phyloP scores from a whole-genome alignment of 495 filamentous ascomycete species.

The Penicillium longicatenatum region DNA sequence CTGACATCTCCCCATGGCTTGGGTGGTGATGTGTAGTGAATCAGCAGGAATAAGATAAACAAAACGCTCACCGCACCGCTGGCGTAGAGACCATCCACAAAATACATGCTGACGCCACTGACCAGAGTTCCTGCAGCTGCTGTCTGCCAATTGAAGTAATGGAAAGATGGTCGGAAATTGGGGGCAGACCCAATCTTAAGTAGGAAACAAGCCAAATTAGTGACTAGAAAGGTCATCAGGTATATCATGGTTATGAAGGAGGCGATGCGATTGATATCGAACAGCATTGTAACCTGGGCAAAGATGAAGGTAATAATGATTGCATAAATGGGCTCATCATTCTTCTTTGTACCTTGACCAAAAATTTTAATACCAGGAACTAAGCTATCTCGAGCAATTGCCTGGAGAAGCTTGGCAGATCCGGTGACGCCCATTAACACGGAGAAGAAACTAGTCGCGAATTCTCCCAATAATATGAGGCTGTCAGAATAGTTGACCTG shows the following conservation, averaged over 20 bases:
- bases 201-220: conserved; percentile 84
- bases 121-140: conserved; percentile 71
- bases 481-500: conserved; percentile 70
- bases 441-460: conserved; percentile 82
- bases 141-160: conserved; percentile 86
- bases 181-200: conserved; percentile 91
- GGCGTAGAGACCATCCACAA: conserved; percentile 83
- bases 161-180: conserved; percentile 86
- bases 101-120: conserved; percentile 82
- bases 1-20: conserved; percentile 91
- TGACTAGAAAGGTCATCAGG: conserved; percentile 64
- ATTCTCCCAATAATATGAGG: conserved; percentile 77
- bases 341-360: conserved; percentile 70
- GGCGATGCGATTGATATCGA: conserved; percentile 85
- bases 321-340: conserved; percentile 76
- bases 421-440: conserved; percentile 86
- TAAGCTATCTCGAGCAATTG: conserved; percentile 77
- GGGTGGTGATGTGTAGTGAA: conserved; percentile 81
- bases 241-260: conserved; percentile 89
- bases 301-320: conserved; percentile 76
- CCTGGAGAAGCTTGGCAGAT: conserved; percentile 84
- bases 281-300: conserved; percentile 79
- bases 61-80: conserved; percentile 72
- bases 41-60: conserved; percentile 75
- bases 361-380: conserved; percentile 76